These are phyloP conservation scores for Hortiboletus campestris DNA, from an alignment of 768 basidiomycete genomes.

Conservation along the genomic window DNA sequence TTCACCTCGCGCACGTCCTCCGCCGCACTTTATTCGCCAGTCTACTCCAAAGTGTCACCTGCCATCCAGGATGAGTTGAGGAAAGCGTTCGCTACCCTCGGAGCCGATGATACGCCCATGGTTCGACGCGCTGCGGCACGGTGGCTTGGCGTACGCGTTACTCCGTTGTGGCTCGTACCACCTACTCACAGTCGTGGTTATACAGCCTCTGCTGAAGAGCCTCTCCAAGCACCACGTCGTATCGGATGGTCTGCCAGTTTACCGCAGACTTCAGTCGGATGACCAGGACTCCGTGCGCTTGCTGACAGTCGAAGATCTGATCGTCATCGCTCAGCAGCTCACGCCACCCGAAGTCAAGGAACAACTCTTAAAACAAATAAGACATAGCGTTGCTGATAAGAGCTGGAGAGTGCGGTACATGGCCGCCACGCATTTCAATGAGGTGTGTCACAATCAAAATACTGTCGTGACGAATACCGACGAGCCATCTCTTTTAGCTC, in stretches of 20 bases:
- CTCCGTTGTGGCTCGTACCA: not conserved
- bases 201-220: conserved; percentile 74
- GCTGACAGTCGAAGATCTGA: conserved; percentile 92
- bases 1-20: conserved; percentile 97
- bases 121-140: conserved; percentile 94
- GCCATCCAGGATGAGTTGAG: conserved; percentile 83
- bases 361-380: conserved; percentile 83
- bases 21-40: conserved; percentile 88
- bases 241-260: conserved; percentile 86
- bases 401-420: conserved; percentile 99
- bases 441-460: conserved; percentile 46
- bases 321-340: conserved; percentile 85
- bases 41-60: conserved; percentile 77
- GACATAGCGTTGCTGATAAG: conserved; percentile 88
- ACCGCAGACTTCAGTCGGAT: conserved; percentile 89
- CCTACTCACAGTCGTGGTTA: conserved; percentile 12
- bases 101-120: conserved; percentile 97
- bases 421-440: conserved; percentile 97
- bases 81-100: conserved; percentile 77
- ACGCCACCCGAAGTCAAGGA: conserved; percentile 88
- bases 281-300: conserved; percentile 98
- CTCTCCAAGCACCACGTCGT: conserved; percentile 79
- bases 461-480: not conserved
- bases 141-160: conserved; percentile 84
- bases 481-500: conserved; percentile 47